A percentile compares a stretch with the other conserved stretches of the same genome.
Conservation (phyloP, 2,329 filamentous ascomycete genomes). For the Sarocladium brachiariae region DNA sequence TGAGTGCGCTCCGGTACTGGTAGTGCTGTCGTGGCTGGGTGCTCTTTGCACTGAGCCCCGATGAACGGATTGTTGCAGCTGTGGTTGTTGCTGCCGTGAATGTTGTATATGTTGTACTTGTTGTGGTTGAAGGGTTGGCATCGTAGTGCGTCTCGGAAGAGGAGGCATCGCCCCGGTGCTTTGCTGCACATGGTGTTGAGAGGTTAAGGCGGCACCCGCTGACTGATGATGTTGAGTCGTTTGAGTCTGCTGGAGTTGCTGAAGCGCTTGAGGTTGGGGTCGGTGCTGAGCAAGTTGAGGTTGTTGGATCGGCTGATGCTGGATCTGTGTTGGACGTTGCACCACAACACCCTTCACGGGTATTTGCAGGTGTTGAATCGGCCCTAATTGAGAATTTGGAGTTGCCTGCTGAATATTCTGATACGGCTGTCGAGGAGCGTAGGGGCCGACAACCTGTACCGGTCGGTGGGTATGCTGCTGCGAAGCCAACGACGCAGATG, state of each 20-base stretch:
- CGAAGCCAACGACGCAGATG: background rate
- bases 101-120: background rate
- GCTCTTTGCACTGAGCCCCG: too few relatives aligned
- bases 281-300: background rate
- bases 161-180: background rate
- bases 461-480: conserved; percentile 1
- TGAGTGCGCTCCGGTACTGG: too few relatives aligned
- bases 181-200: background rate
- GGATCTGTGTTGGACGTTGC: background rate
- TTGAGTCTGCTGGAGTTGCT: background rate
- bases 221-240: background rate
- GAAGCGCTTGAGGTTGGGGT: background rate
- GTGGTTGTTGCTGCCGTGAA: too few relatives aligned
- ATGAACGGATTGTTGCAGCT: too few relatives aligned
- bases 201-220: background rate
- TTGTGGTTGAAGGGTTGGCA: conserved; percentile 1
- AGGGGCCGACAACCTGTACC: background rate
- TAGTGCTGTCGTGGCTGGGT: too few relatives aligned
- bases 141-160: background rate
- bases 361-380: background rate
- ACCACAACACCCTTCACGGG: background rate
- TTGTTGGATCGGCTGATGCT: background rate
- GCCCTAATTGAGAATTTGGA: background rate
- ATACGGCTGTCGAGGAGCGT: background rate
- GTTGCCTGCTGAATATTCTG: background rate